Evolutionary conservation across 139 green algal genomes (phyloP).

Genomic region (Astrephomene gubernaculifera): DNA sequence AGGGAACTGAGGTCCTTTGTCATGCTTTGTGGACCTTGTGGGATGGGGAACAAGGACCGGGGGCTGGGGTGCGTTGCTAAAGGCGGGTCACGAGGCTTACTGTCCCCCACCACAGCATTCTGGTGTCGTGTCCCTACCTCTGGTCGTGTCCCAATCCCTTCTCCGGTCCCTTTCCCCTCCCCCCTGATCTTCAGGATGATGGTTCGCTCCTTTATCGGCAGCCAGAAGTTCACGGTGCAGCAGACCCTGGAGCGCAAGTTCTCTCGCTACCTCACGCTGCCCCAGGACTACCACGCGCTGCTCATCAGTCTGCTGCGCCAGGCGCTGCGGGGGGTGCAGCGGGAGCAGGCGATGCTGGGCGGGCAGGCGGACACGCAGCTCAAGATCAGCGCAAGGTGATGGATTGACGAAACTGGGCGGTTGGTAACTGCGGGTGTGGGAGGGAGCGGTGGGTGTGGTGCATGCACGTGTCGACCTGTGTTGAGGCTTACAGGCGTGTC

Average conservation of each 20-base stretch:
- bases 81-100: too few species aligned
- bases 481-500: too few species aligned
- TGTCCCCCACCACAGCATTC: too few species aligned
- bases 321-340: conserved; percentile 70
- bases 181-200: conserved; percentile 79
- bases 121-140: too few species aligned
- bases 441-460: not conserved
- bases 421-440: too few species aligned
- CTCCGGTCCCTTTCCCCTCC: not conserved
- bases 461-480: too few species aligned
- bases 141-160: not conserved
- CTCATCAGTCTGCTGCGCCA: conserved; percentile 78
- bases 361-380: not conserved
- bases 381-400: conserved; percentile 32
- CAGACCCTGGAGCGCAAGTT: conserved; percentile 87
- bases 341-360: conserved; percentile 6
- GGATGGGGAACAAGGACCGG: too few species aligned
- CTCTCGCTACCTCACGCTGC: conserved; percentile 22
- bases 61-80: too few species aligned
- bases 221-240: conserved; percentile 97
- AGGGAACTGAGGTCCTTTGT: too few species aligned
- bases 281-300: conserved; percentile 62
- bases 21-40: too few species aligned
- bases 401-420: not conserved
- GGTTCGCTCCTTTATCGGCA: conserved; percentile 95